Percentiles rank a stretch among this genome's conserved stretches.
phyloP scores from a whole-genome alignment of 2,329 filamentous ascomycete species.

The Cercospora nicotianae region DNA sequence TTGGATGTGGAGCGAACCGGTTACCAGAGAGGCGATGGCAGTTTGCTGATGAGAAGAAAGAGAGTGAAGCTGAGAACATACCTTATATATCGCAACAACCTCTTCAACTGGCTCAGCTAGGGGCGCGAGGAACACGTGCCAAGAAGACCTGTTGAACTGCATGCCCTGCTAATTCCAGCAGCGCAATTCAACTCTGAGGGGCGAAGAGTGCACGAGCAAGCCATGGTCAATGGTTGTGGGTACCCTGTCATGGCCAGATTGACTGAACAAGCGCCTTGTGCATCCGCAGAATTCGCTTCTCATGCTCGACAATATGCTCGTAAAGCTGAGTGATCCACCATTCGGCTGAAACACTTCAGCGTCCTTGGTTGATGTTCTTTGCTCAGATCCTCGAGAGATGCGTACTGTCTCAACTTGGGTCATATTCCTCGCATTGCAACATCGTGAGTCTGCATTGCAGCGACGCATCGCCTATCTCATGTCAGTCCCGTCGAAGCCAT shows the following conservation, averaged over 20 bases:
- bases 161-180: conserved; percentile 19
- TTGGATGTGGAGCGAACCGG: conserved; percentile 21
- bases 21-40: conserved; percentile 16
- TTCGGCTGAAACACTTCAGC: not conserved
- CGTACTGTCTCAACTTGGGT: not conserved
- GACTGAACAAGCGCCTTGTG: not conserved
- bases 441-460: not conserved
- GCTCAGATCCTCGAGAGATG: not conserved
- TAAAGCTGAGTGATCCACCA: not conserved
- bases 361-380: not conserved
- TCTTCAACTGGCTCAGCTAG: conserved; percentile 8
- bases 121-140: conserved; percentile 13
- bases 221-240: conserved; percentile 7
- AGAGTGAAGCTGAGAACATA: not conserved
- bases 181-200: conserved; percentile 20
- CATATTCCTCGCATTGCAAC: not conserved
- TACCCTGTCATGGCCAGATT: conserved; percentile 7
- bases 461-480: not conserved
- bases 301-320: not conserved
- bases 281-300: not conserved
- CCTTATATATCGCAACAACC: conserved; percentile 17
- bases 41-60: conserved; percentile 18
- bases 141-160: conserved; percentile 17
- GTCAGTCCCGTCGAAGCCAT: not conserved
- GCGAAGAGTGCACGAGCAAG: conserved; percentile 1